Base-by-base conservation (phyloP, 164 flowering plant genomes). In the Aristolochia contorta region DNA sequence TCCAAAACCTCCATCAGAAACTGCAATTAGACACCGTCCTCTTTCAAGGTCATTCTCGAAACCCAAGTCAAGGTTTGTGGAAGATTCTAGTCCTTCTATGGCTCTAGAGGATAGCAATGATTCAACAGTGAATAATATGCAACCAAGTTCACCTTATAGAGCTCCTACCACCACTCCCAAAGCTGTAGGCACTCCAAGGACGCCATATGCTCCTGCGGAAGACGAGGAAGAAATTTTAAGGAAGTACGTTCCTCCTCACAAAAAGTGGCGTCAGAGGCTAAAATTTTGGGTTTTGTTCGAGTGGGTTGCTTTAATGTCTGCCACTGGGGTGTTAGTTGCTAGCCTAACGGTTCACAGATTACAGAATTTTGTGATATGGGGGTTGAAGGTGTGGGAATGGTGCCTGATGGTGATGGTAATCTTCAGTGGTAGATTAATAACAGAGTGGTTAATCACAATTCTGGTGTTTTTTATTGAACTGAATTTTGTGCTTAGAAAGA, bases 351-450 rank as follows among this genome's bases (percentile, higher is more conserved):
- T 77, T 47, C 51, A 71, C 23, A 76, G 49, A 49, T 56, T 84
- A 69, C 30, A 65, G 27, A 14, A 75, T 24, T 3, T 9, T 1
- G 24, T 9, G 46, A 49, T 83, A 50, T 86, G 89, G 94, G 75
- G 90, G 14, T 68, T 89, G 69, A 68, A 64, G 22, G 20, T 86
- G 4, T 91, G 95, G 97, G 89, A 78, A 72, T 89, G 92, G 96
- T 74, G 77, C 67, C 77, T 88, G 45, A 63, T 88, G 53, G 77
- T 80, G 0, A 58, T 81, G 68, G 94, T 89, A 0, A 75, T 85
- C 6, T 70, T 86, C 54, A 81, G 85, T 23, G 97, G 95, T 16
- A 64, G 83, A 41, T 57, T 91, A 71, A 56, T 89, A 32, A 61
- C 92, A 0, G 82, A 71, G 52, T 86, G 94, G 92, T 69, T 76